A percentile compares a stretch with the other conserved stretches of the same genome.
Conservation (phyloP, 805 yeast genomes). For the Starmerella apis region DNA sequence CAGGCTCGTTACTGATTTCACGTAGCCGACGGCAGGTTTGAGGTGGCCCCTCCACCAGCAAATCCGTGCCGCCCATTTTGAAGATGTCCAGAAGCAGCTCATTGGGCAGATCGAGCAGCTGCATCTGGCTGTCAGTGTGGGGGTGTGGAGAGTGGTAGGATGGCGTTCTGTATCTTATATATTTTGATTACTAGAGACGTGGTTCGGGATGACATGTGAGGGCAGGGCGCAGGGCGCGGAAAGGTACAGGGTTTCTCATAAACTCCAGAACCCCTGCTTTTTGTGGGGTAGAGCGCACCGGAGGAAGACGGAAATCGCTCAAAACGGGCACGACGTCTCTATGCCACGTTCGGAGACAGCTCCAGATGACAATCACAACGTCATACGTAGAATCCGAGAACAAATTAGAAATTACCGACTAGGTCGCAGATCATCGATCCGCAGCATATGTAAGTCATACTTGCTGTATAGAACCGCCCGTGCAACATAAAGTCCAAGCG, state of each 20-base stretch:
- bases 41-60: slow-evolving; percentile 20
- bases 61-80: slow-evolving; percentile 19
- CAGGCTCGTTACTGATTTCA: slow-evolving; percentile 20
- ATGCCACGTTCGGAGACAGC: too few species aligned
- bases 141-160: too few species aligned
- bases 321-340: too few species aligned
- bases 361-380: too few species aligned
- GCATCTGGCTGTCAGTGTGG: slow-evolving; percentile 10
- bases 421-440: not conserved
- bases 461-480: not conserved
- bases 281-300: not conserved
- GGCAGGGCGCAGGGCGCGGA: slow-evolving; percentile 5
- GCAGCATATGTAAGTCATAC: not conserved
- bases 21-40: slow-evolving; percentile 20
- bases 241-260: not conserved
- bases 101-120: slow-evolving; percentile 17
- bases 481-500: not conserved
- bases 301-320: not conserved
- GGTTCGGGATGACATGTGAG: slow-evolving; percentile 4
- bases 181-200: not conserved
- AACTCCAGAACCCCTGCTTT: not conserved
- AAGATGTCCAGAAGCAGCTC: slow-evolving; percentile 21
- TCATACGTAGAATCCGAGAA: too few species aligned
- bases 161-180: slow-evolving; percentile 1
- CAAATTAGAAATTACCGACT: too few species aligned